Evolutionary conservation across 1,284 basidiomycete genomes (phyloP).

Genomic region (Flammula alnicola): DNA sequence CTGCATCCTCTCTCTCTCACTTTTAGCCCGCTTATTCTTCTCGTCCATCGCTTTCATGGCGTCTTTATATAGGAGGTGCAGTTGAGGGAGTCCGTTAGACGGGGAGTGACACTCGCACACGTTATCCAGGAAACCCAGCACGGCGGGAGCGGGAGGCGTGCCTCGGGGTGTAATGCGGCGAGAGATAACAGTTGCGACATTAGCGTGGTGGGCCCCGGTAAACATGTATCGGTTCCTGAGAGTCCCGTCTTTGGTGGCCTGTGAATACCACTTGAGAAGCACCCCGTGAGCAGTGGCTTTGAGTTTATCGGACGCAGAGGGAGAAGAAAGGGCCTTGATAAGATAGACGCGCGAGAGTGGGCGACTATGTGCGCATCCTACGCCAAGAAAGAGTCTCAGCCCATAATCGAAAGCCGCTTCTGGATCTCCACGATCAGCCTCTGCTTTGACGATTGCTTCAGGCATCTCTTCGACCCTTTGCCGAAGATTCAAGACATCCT

Average conservation of each 20-base stretch:
- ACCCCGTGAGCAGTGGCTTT: conserved; percentile 7
- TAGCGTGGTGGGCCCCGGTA: conserved; percentile 7
- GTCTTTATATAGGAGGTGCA: neutral
- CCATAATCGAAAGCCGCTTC: conserved; percentile 14
- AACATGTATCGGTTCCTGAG: conserved; percentile 3
- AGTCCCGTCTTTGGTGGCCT: neutral
- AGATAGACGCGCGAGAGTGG: conserved; percentile 8
- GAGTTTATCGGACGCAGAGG: conserved; percentile 4
- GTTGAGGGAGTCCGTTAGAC: neutral
- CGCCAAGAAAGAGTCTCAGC: conserved; percentile 4
- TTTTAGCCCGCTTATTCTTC: conserved; percentile 1
- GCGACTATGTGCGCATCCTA: conserved; percentile 3
- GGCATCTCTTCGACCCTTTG: neutral
- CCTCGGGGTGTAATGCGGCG: neutral
- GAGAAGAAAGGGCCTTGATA: conserved; percentile 2
- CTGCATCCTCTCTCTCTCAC: neutral
- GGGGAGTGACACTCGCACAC: neutral
- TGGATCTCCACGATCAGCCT: conserved; percentile 10
- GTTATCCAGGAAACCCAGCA: neutral
- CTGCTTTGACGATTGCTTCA: conserved; percentile 2
- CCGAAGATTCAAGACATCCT: neutral
- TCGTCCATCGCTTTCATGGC: neutral
- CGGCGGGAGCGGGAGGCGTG: neutral
- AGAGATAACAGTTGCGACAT: neutral
- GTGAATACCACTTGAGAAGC: conserved; percentile 5